Evolutionary conservation across 352 stramenopile genomes (phyloP).

Genomic region (Globisporangium spinosum): DNA sequence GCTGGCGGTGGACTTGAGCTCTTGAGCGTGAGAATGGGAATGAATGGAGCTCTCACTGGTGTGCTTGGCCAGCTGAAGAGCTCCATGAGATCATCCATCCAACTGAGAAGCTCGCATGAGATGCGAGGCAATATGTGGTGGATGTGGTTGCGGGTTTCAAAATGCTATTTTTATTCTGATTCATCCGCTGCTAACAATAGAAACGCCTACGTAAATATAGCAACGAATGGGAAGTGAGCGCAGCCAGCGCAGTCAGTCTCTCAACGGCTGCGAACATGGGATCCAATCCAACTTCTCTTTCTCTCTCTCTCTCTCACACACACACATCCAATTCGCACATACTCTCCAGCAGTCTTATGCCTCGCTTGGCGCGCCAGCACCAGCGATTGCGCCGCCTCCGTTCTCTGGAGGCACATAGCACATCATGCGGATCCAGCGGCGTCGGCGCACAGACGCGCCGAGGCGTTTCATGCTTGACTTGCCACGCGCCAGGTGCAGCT

Average conservation of each 20-base stretch:
- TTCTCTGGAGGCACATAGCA: constrained; percentile 57
- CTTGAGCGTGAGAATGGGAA: constrained; percentile 4
- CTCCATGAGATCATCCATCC: background rate
- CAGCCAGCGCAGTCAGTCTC: background rate
- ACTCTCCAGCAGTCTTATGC: background rate
- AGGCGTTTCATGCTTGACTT: constrained; percentile 79
- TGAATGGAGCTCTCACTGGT: background rate
- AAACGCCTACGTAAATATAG: constrained; percentile 6
- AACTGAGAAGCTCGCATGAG: background rate
- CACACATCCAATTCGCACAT: background rate
- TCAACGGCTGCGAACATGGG: background rate
- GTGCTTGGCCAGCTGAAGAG: background rate
- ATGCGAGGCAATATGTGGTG: background rate
- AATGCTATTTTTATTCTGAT: constrained; percentile 12
- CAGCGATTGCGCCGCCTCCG: background rate
- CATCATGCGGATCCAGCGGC: constrained; percentile 87
- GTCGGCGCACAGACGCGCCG: constrained; percentile 65
- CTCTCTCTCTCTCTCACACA: background rate
- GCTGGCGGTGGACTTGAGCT: constrained; percentile 1
- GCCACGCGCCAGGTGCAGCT: constrained; percentile 69
- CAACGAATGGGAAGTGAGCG: background rate
- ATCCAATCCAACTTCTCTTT: background rate
- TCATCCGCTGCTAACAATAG: constrained; percentile 1
- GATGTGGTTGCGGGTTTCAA: background rate
- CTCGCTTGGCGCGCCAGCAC: background rate